Evolutionary conservation across 768 basidiomycete genomes (phyloP).

Genomic region (Mrakia blollopis): DNA sequence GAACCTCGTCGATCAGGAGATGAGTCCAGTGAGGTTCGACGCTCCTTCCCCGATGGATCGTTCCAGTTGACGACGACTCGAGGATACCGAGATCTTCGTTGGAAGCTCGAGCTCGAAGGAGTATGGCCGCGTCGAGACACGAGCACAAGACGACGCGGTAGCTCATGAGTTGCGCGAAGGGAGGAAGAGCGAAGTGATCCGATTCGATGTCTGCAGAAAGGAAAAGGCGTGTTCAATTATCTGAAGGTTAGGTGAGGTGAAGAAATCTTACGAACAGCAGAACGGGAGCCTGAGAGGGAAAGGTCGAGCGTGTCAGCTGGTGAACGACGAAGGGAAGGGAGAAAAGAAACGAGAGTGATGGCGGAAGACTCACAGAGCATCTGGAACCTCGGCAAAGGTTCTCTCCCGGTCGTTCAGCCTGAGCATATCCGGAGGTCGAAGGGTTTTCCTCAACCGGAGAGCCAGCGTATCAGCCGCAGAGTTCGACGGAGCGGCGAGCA

Average conservation of each 20-base stretch:
- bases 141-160: constrained; percentile 42
- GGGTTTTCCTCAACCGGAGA: constrained; percentile 36
- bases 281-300: constrained; percentile 34
- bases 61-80: constrained; percentile 29
- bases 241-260: background rate
- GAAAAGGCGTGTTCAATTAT: background rate
- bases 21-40: constrained; percentile 43
- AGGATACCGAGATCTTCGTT: constrained; percentile 40
- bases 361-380: constrained; percentile 32
- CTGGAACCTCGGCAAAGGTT: constrained; percentile 44
- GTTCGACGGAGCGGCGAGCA: constrained; percentile 44
- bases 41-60: constrained; percentile 34
- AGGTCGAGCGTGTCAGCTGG: constrained; percentile 3
- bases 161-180: constrained; percentile 36
- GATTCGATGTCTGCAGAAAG: constrained; percentile 30
- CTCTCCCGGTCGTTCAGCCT: constrained; percentile 42
- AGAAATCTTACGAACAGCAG: constrained; percentile 25
- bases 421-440: constrained; percentile 37
- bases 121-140: constrained; percentile 41
- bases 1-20: constrained; percentile 45
- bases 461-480: constrained; percentile 45
- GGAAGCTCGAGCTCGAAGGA: constrained; percentile 37
- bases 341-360: background rate
- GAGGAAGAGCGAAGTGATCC: constrained; percentile 38
- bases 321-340: background rate